A percentile compares a stretch with the other conserved stretches of the same genome.
Evolutionary conservation across 352 stramenopile species (phyloP).

Genomic region (Phytophthora sp.): DNA sequence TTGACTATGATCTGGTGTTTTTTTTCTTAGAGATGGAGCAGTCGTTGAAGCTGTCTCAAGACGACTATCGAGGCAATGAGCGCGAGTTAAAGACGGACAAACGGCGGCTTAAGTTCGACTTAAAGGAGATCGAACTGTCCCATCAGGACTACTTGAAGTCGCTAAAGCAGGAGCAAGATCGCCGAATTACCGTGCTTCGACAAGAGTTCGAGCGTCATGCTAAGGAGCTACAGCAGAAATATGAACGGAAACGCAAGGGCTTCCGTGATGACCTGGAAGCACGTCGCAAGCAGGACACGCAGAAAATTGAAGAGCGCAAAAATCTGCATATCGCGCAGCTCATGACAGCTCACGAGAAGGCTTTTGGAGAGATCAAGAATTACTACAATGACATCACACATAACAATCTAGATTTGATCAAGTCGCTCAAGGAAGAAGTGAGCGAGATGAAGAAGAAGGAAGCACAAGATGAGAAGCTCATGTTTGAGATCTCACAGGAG

Average conservation of each 20-base stretch:
- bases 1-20: too few species aligned
- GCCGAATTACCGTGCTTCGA: slow-evolving; percentile 89
- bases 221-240: slow-evolving; percentile 92
- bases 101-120: slow-evolving; percentile 85
- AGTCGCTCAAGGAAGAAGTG: slow-evolving; percentile 95
- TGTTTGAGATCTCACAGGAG: slow-evolving; percentile 95
- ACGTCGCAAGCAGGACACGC: slow-evolving; percentile 83
- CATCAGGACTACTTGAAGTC: slow-evolving; percentile 94
- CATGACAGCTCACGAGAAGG: slow-evolving; percentile 94
- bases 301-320: slow-evolving; percentile 92
- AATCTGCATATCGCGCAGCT: slow-evolving; percentile 92
- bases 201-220: slow-evolving; percentile 93
- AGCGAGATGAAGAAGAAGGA: slow-evolving; percentile 95
- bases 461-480: slow-evolving; percentile 92
- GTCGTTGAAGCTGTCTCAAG: slow-evolving; percentile 90
- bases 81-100: slow-evolving; percentile 91
- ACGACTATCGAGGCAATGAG: slow-evolving; percentile 90
- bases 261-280: slow-evolving; percentile 87
- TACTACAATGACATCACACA: slow-evolving; percentile 98
- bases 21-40: slow-evolving; percentile 72
- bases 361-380: slow-evolving; percentile 96
- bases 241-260: slow-evolving; percentile 80
- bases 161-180: slow-evolving; percentile 93
- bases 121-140: slow-evolving; percentile 93
- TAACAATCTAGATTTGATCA: slow-evolving; percentile 97